phyloP scores from a whole-genome alignment of 306 rosid genomes.

The Hippophae rhamnoides region DNA sequence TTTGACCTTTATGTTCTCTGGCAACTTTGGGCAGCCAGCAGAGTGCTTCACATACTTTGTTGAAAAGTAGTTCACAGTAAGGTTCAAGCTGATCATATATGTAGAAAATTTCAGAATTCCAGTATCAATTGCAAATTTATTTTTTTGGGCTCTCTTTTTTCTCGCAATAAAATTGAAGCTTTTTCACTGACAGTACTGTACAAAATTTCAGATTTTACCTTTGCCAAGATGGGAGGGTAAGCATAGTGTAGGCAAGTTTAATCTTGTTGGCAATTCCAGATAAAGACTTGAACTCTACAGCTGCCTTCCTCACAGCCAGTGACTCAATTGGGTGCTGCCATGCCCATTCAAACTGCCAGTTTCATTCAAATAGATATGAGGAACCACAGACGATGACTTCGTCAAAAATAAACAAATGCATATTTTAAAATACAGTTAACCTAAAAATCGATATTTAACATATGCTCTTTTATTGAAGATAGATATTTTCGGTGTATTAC shows the following conservation, averaged over 20 bases:
- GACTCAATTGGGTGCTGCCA: constrained; percentile 96
- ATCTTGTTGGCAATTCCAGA: constrained; percentile 78
- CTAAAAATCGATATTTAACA: too few relatives aligned
- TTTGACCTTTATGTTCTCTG: constrained; percentile 56
- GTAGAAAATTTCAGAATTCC: constrained; percentile 18
- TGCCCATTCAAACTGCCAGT: constrained; percentile 96
- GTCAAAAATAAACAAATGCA: too few relatives aligned
- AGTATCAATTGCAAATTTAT: neutral
- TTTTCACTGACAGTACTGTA: too few relatives aligned
- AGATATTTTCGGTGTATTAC: too few relatives aligned
- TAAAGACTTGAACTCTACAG: constrained; percentile 68
- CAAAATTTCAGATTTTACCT: constrained; percentile 28
- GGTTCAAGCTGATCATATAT: constrained; percentile 49
- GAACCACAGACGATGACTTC: neutral
- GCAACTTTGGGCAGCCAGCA: constrained; percentile 74
- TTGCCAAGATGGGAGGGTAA: constrained; percentile 78
- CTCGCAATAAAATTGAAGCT: too few relatives aligned
- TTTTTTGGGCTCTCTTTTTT: too few relatives aligned
- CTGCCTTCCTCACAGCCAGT: constrained; percentile 82
- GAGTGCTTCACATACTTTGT: constrained; percentile 62
- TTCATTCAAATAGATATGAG: constrained; percentile 8
- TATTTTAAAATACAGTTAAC: too few relatives aligned
- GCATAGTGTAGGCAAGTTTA: constrained; percentile 95
- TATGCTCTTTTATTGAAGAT: too few relatives aligned
- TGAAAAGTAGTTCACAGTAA: constrained; percentile 74